A percentile compares a stretch with the other conserved stretches of the same genome.
phyloP scores from a whole-genome alignment of 805 yeast genomes.

The Saturnispora halmiae region DNA sequence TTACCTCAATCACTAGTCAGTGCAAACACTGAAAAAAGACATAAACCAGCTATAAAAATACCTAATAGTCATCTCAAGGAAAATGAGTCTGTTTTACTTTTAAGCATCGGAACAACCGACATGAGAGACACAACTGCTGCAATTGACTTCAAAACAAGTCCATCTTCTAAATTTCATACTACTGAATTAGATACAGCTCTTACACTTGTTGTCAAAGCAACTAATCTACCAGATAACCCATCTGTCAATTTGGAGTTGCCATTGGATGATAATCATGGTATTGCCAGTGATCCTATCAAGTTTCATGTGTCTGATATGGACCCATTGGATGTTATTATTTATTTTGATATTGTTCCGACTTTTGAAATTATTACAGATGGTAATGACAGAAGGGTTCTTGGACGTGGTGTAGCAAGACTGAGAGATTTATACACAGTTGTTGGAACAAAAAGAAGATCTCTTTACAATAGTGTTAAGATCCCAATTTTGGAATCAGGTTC shows the following conservation, averaged over 20 bases:
- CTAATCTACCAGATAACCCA: slow-evolving; percentile 39
- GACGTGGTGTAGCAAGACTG: slow-evolving; percentile 75
- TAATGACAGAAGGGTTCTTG: slow-evolving; percentile 39
- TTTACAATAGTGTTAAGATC: slow-evolving; percentile 54
- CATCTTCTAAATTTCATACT: slow-evolving; percentile 63
- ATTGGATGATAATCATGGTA: slow-evolving; percentile 62
- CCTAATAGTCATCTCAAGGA: slow-evolving; percentile 68
- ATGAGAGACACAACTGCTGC: slow-evolving; percentile 50
- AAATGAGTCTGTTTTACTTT: slow-evolving; percentile 61
- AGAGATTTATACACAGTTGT: slow-evolving; percentile 54
- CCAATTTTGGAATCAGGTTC: slow-evolving; percentile 71
- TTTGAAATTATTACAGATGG: slow-evolving; percentile 39
- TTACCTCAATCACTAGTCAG: slow-evolving; percentile 28
- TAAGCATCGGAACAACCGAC: slow-evolving; percentile 84
- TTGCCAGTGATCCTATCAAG: slow-evolving; percentile 64
- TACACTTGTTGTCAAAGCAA: slow-evolving; percentile 54
- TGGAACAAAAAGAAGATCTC: slow-evolving; percentile 56
- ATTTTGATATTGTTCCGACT: slow-evolving; percentile 86
- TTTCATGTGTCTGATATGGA: slow-evolving; percentile 47
- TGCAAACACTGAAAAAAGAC: slow-evolving; percentile 18
- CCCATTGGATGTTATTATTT: slow-evolving; percentile 47
- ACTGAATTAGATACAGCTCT: slow-evolving; percentile 85
- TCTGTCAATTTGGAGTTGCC: slow-evolving; percentile 65
- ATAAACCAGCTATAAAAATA: slow-evolving; percentile 37
- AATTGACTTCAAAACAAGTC: slow-evolving; percentile 63